Base-by-base conservation (phyloP, 75 land plant genomes). In the Gnetum montanum region DNA sequence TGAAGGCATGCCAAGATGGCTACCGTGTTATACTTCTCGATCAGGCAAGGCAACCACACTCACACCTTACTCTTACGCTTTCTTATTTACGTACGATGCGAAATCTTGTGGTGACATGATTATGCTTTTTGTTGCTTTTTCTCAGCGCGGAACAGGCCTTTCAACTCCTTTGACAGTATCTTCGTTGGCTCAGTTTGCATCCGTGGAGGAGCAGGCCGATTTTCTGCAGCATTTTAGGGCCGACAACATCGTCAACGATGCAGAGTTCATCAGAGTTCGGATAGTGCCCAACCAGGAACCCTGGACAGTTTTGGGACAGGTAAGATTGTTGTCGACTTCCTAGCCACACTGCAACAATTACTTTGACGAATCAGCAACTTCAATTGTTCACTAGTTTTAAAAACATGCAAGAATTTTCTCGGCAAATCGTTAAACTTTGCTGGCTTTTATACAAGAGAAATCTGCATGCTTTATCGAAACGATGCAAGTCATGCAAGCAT, bases 241-340 rank as follows among this genome's bases (percentile, higher is more conserved):
- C 24, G 98, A 94, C 51, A 94, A 66, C 49, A 90, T 94, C 26
- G 87, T 94, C 4, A 85, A 71, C 37, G 98, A 94, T 76, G 86
- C 96, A 37, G 98, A 94, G 52, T 77, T 72, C 46, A 80, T 94
- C 37, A 71, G 98, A 55, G 63, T 59, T 12, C 65, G 61, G 46
- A 56, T 94, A 30, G 84, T 82, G 46, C 85, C 84, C 61, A 70
- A 78, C 56, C 70, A 70, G 48, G 75, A 75, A 67, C 76, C 85
- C 26, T 95, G 99, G 99, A 81, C 92, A 31, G 64, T 95, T 26
- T 70, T 95, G 62, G 99, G 99, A 13, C 96, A 86, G 96, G 99
- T 95, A 58, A 54, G 24, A 22, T 10, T 10, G 2, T 52, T 19
- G 34, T 16, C 6, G 24, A 35, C 66, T n/a, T n/a, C n/a, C n/a